Conservation (phyloP, 139 green algal species). For the Chlamydomonas incerta region DNA sequence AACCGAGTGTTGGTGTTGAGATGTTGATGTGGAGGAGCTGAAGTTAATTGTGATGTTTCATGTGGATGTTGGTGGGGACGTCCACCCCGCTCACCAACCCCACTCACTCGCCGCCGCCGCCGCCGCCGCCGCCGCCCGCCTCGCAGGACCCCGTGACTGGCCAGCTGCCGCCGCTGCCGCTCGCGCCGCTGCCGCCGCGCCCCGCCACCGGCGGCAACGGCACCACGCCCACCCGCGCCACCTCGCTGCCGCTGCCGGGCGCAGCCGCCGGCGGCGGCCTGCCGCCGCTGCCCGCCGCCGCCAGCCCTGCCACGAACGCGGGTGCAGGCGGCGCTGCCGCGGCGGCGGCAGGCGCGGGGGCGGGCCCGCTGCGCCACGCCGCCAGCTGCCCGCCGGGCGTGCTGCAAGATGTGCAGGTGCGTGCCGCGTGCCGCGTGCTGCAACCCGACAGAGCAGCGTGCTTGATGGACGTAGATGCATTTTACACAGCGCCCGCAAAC, state of each 20-base stretch:
- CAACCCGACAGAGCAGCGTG: not conserved
- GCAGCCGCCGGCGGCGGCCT: not conserved
- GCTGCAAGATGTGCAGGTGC: not conserved
- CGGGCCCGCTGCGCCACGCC: not conserved
- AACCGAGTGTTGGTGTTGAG: too few species aligned
- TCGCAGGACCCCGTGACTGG: slow-evolving; percentile 16
- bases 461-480: too few species aligned
- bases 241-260: not conserved
- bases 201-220: not conserved
- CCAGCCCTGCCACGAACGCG: too few species aligned
- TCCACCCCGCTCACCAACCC: too few species aligned
- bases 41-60: too few species aligned
- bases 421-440: not conserved
- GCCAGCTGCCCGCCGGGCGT: slow-evolving; percentile 10
- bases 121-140: too few species aligned
- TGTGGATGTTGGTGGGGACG: too few species aligned
- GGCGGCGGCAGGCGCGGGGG: too few species aligned
- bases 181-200: slow-evolving; percentile 1
- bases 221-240: not conserved
- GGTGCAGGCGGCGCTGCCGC: too few species aligned
- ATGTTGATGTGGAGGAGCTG: too few species aligned
- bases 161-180: not conserved
- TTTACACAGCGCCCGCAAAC: too few species aligned
- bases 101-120: too few species aligned
- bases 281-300: not conserved